Evolutionary conservation across 352 stramenopile species (phyloP).

Genomic region (Peronosclerospora sorghi): DNA sequence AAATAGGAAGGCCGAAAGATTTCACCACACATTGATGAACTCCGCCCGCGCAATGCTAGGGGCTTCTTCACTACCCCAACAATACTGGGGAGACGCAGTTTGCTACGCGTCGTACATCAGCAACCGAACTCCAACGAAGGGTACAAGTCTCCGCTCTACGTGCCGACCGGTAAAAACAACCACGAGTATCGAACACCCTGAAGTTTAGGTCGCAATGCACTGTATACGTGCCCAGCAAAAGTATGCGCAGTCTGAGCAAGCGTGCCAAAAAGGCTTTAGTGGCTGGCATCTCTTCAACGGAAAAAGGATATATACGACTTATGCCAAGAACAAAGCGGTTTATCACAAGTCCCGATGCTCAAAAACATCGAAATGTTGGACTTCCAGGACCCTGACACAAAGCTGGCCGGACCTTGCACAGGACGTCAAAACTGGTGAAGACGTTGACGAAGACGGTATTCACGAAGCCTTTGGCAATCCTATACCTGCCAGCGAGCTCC

Average conservation of each 20-base stretch:
- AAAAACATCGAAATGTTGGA: too few species aligned
- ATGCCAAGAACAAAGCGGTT: not conserved
- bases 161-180: not conserved
- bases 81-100: slow-evolving; percentile 3
- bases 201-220: not conserved
- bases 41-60: slow-evolving; percentile 1
- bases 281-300: not conserved
- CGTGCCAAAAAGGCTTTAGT: not conserved
- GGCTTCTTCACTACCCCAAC: not conserved
- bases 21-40: not conserved
- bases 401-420: too few species aligned
- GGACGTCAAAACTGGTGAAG: too few species aligned
- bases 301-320: slow-evolving; percentile 2
- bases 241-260: not conserved
- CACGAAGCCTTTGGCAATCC: not conserved
- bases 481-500: not conserved
- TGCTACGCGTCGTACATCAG: slow-evolving; percentile 2
- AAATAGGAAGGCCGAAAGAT: not conserved
- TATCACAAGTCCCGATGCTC: not conserved
- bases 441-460: too few species aligned
- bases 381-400: too few species aligned
- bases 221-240: not conserved
- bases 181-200: not conserved
- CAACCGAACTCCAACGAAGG: not conserved
- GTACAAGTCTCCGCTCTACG: not conserved